Evolutionary conservation across 495 filamentous ascomycete species (phyloP).

Genomic region (Aspergillus hancockii): DNA sequence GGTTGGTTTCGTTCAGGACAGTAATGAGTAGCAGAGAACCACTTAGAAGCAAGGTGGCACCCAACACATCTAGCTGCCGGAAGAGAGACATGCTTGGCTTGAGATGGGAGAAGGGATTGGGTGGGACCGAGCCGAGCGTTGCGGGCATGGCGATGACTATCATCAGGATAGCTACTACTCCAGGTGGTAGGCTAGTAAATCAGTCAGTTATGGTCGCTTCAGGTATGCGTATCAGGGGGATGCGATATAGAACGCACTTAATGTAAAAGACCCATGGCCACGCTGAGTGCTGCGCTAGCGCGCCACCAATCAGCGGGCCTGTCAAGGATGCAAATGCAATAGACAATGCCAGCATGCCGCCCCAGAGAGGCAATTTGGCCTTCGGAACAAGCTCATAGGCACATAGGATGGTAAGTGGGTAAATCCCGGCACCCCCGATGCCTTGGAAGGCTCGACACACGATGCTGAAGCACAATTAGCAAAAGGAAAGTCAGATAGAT

Average conservation of each 20-base stretch:
- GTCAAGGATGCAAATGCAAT: conserved; percentile 29
- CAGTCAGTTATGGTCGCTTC: neutral
- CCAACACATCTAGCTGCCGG: conserved; percentile 55
- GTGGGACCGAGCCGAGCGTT: conserved; percentile 14
- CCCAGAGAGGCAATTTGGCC: conserved; percentile 45
- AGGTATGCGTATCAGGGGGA: neutral
- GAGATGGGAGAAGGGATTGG: neutral
- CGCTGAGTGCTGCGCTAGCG: conserved; percentile 50
- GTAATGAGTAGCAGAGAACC: conserved; percentile 59
- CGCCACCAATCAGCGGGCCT: conserved; percentile 62
- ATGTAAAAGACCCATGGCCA: conserved; percentile 69
- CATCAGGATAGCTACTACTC: conserved; percentile 23
- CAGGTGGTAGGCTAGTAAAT: conserved; percentile 22
- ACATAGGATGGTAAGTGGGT: conserved; percentile 50
- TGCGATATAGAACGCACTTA: conserved; percentile 41
- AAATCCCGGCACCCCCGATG: conserved; percentile 55
- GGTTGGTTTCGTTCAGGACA: conserved; percentile 58
- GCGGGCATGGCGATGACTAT: conserved; percentile 29
- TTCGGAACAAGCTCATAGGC: conserved; percentile 50
- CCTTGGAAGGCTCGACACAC: conserved; percentile 58
- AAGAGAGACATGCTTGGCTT: conserved; percentile 29
- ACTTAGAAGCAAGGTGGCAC: conserved; percentile 52
- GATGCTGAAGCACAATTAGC: conserved; percentile 36
- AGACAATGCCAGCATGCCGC: conserved; percentile 34
- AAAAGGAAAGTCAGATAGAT: neutral